Base-by-base conservation (phyloP, 2,329 filamentous ascomycete species). In the Epichloe glyceriae region DNA sequence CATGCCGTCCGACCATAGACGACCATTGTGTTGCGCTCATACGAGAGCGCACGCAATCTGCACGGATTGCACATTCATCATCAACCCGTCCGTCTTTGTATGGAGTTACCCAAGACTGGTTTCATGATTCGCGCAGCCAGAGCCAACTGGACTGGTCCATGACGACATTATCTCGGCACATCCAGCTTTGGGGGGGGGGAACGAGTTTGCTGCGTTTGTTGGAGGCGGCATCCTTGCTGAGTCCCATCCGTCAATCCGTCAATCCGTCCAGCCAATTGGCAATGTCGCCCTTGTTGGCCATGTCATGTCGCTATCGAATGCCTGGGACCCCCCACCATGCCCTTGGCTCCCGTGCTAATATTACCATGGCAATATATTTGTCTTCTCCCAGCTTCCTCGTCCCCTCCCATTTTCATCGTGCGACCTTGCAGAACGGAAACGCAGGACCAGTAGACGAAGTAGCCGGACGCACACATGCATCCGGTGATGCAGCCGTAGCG, bases 341-440 rank as follows among this genome's bases (percentile, higher is more conserved):
- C 30, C 30, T 30, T 30, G 30, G 34, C 34, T 35, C 34, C 46
- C 7, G 33, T 14, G 33, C 19, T 20, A 20, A 4, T 11, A 30
- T 10, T 30, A 30, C 30, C 3, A 30, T 30, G 30, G 3, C 30
- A 30, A 30, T 30, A 30, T 30, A 30, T 30, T 3, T 30, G 26
- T 10, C 30, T 30, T 30, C 30, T 30, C 10, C 30, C 30, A 20
- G 10, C 26, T 10, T 52, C 46, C 6, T 17, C n/a, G 34, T 34
- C n/a, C n/a, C 40, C 17, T n/a, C 42, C 5, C 12, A 15, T 47
- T 44, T 42, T 50, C 38, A 10, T 40, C 12, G 54, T 55, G 51
- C 48, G 17, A 57, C 53, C 12, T 17, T 17, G 15, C 34, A 37
- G 37, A 33, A 30, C 46, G 34, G 42, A 38, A 50, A 37, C 35